Conservation (phyloP, 352 stramenopile genomes). For the Nothophytophthora sp. region DNA sequence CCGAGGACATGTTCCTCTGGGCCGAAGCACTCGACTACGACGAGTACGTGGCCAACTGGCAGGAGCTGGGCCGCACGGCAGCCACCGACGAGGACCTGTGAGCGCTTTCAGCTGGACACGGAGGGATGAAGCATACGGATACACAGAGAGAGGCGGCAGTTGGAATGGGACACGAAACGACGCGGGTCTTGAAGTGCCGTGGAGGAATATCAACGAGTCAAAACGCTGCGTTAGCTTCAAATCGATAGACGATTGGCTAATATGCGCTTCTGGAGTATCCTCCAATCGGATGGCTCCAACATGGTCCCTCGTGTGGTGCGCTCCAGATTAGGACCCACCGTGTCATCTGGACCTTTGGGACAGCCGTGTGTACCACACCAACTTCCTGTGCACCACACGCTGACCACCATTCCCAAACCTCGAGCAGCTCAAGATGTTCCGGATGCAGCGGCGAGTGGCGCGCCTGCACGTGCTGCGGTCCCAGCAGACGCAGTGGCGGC, state of each 20-base stretch:
- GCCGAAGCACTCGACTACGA: constrained; percentile 68
- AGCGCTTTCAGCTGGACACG: no score
- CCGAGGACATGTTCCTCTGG: constrained; percentile 78
- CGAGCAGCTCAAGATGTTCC: constrained; percentile 13
- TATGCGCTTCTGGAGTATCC: no score
- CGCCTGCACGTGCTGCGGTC: neutral
- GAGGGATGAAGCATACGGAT: no score
- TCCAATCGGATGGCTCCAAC: constrained; percentile 1
- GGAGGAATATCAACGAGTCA: no score
- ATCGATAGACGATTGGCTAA: no score
- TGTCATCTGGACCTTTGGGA: neutral
- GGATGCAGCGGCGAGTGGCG: constrained; percentile 16
- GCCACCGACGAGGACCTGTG: constrained; percentile 23
- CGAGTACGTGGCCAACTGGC: constrained; percentile 71
- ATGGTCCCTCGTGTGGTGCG: no score
- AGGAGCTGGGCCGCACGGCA: constrained; percentile 55
- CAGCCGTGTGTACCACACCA: neutral
- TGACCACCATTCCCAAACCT: neutral
- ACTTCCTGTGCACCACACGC: constrained; percentile 4
- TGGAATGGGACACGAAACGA: neutral
- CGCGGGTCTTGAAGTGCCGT: constrained; percentile 1
- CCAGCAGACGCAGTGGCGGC: constrained; percentile 3
- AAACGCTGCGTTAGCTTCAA: no score
- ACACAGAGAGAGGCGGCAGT: neutral
- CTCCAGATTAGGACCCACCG: no score